Conservation (phyloP, 2,329 filamentous ascomycete genomes). For the Trichothecium sympodiale region DNA sequence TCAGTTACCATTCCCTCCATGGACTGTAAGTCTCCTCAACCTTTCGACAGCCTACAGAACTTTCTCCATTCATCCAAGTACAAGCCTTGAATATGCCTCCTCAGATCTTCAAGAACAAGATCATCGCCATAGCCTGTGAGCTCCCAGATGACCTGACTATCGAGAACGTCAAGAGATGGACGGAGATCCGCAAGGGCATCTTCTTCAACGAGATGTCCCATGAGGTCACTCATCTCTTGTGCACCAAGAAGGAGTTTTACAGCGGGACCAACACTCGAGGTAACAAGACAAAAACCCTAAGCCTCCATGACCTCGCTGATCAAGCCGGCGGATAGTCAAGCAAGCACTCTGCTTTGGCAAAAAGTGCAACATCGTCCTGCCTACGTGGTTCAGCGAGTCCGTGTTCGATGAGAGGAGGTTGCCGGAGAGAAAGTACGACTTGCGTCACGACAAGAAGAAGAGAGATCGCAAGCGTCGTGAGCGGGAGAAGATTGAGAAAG, state of each 20-base stretch:
- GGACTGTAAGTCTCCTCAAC: no score
- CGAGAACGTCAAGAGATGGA: constrained; percentile 55
- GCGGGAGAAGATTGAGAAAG: constrained; percentile 14
- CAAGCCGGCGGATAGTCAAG: constrained; percentile 13
- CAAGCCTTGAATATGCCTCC: constrained; percentile 20
- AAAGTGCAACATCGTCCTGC: constrained; percentile 29
- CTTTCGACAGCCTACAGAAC: no score
- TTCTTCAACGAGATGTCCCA: constrained; percentile 40
- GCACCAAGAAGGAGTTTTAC: constrained; percentile 48
- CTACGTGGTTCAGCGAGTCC: constrained; percentile 44
- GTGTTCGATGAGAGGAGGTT: constrained; percentile 17
- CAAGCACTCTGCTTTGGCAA: constrained; percentile 23
- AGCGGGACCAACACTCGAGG: neutral
- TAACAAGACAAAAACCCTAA: neutral
- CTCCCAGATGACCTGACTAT: constrained; percentile 37
- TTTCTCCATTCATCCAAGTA: no score
- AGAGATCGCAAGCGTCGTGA: no score
- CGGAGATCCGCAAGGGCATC: constrained; percentile 47
- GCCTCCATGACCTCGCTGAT: no score
- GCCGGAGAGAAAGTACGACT: constrained; percentile 25
- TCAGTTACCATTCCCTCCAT: no score
- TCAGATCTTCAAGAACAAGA: constrained; percentile 38
- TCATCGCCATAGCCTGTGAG: constrained; percentile 40
- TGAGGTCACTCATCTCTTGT: constrained; percentile 62
- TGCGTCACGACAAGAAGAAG: no score